Conservation (phyloP, 495 filamentous ascomycete species). For the Cetradonia linearis region DNA sequence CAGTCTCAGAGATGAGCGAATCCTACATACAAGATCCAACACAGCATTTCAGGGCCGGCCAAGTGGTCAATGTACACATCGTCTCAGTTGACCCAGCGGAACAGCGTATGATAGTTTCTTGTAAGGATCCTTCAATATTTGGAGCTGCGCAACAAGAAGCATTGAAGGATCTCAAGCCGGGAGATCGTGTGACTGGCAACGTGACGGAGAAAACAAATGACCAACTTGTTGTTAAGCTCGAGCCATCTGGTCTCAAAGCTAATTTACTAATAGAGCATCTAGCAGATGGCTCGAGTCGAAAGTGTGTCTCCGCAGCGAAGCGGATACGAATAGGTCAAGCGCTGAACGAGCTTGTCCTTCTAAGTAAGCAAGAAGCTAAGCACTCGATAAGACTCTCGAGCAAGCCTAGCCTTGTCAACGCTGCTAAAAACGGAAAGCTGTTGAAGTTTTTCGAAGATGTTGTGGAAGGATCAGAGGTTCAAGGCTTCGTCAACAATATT, state of each 20-base stretch:
- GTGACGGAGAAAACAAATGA: constrained; percentile 80
- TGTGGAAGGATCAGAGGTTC: constrained; percentile 52
- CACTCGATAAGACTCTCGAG: constrained; percentile 63
- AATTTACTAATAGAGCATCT: constrained; percentile 66
- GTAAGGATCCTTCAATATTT: constrained; percentile 75
- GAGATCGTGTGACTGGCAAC: constrained; percentile 60
- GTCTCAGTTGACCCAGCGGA: constrained; percentile 63
- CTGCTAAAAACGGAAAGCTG: constrained; percentile 53
- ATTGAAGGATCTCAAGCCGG: constrained; percentile 58
- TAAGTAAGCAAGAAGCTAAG: constrained; percentile 66
- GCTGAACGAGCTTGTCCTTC: constrained; percentile 68
- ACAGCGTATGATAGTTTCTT: constrained; percentile 72
- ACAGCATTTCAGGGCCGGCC: constrained; percentile 79
- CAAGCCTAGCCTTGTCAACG: constrained; percentile 73
- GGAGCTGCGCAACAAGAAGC: constrained; percentile 63
- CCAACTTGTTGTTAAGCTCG: constrained; percentile 65
- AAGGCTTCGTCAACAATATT: constrained; percentile 79
- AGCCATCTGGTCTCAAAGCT: constrained; percentile 60
- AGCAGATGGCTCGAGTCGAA: constrained; percentile 66
- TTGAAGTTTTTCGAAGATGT: constrained; percentile 58
- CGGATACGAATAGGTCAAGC: constrained; percentile 72
- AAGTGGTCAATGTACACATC: constrained; percentile 81
- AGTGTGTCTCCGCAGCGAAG: constrained; percentile 61
- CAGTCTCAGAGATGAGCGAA: constrained; percentile 94
- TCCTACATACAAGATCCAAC: constrained; percentile 81